Evolutionary conservation across 345 rosid species (phyloP).

Genomic region (Erodium maritimum): DNA sequence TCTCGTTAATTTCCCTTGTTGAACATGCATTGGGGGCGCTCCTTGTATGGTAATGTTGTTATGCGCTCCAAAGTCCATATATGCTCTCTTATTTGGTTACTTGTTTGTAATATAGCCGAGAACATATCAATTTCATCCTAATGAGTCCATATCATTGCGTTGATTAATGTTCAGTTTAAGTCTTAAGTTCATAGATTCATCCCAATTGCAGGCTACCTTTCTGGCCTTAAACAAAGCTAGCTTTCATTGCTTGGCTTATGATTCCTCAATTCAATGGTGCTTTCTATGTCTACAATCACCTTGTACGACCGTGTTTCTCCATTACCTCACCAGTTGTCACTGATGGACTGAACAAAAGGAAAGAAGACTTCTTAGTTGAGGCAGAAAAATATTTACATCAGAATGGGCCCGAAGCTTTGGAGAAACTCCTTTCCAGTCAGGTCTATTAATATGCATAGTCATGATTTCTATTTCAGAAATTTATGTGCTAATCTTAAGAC

Average conservation of each 20-base stretch:
- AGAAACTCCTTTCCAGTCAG: constrained; percentile 12
- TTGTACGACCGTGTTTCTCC: constrained; percentile 18
- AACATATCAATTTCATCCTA: no score
- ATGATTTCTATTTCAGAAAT: no score
- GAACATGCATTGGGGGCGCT: constrained; percentile 16
- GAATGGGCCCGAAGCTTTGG: constrained; percentile 13
- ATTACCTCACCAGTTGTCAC: background rate
- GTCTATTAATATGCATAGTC: no score
- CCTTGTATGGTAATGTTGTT: constrained; percentile 19
- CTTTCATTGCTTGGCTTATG: constrained; percentile 11
- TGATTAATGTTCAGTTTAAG: no score
- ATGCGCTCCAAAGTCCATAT: background rate
- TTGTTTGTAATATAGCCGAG: no score
- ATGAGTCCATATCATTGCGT: no score
- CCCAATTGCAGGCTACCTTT: constrained; percentile 8
- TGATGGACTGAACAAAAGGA: constrained; percentile 7
- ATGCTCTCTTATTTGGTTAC: no score
- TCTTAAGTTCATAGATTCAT: no score
- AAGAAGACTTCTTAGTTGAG: constrained; percentile 3
- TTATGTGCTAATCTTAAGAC: constrained; percentile 4
- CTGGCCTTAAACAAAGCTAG: constrained; percentile 25
- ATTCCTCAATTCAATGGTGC: constrained; percentile 22
- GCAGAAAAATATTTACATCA: constrained; percentile 8
- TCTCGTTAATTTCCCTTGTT: constrained; percentile 21
- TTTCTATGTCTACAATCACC: constrained; percentile 13